Base-by-base conservation (phyloP, 345 rosid species). In the Reutealis trisperma region DNA sequence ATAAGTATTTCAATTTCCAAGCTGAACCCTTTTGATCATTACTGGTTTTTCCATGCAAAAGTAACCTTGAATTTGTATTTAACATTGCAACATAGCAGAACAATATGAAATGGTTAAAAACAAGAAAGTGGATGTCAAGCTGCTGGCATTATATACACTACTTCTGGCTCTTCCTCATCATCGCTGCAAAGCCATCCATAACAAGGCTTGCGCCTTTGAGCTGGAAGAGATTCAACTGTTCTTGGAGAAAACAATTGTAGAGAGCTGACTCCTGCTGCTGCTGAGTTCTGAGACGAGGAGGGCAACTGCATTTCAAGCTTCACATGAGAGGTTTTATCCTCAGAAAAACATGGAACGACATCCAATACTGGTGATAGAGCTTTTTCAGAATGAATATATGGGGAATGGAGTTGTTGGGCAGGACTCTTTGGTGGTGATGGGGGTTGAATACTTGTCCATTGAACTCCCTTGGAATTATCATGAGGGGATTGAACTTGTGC, bases 141-240 rank as follows among this genome's bases (percentile, higher is more conserved):
- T 7, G 63, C 64, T 34, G 78, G 42, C 8, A 19, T 12, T 37
- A 37, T 41, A 45, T 58, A 11, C 15, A 47, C 58, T 5, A 34
- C 32, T 0, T 76, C 74, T 30, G 75, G 63, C 62, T 72, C 70
- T 41, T 68, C 80, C 30, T 77, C 78, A 13, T 73, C 78, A 44
- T 81, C 80, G 67, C 71, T 68, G 59, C 71, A 54, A 61, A 81
- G 42, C 80, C 84, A 81, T 7, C 84, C 84, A 45, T 67, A 77
- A 12, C 74, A 80, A 64, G 79, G 79, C 44, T 47, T 71, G 5
- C 69, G 72, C 37, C 61, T 54, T 10, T 11, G 55, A 25, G 5
- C 6, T 14, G 70, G 59, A 18, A 6, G 71, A 21, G 75, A 42
- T 41, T 74, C 58, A 63, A 54, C 66, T 24, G 64, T 2, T 21